Evolutionary conservation across 2,329 filamentous ascomycete genomes (phyloP), one percentile per base, ranked within the genome.

Genomic region (Aspergillus sp.): DNA sequence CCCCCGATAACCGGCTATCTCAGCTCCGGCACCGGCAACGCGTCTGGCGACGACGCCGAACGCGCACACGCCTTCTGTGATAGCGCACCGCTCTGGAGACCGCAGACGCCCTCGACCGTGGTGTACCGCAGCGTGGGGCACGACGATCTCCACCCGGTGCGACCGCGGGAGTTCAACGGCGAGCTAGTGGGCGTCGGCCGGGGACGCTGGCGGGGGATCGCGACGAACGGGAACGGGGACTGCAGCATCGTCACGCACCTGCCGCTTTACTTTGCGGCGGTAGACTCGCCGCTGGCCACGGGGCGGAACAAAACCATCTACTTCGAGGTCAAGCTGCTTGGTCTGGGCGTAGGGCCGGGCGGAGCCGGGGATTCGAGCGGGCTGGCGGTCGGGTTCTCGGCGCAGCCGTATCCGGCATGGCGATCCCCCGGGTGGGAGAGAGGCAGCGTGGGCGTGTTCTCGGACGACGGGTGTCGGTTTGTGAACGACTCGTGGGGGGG

Each of bases 351-450:
- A 15, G 57, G 61, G 13, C 47, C 57, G 2, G 59, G 58, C 11
- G 39, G 33, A 3, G 19, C 39, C 4, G 37, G 24, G 8, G 64
- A 65, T 34, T 64, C 70, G 10, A 69, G 69, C 4, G 71, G 72
- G 1, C 60, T 80, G 20, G 71, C 74, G 0, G 61, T 80, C 19
- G 75, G 75, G 2, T 79, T 71, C 45, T 62, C 67, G 20, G 75
- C 74, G 3, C 71, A 72, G 30, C 75, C 75, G 4, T 79, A 78
- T 47, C 75, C 75, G 1, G 63, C 70, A 0, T 79, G 72, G 63
- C 63, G 75, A 13, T 67, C 77, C 5, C 75, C 75, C 0, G 75
- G 75, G 1, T 79, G 75, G 75, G 72, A 80, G 45, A 64, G 75
- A 27, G 75, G 68, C 2, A 74, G 71, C 38, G 50, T 79, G 2